These are phyloP conservation scores for Boletus fagicola DNA, from an alignment of 768 basidiomycete genomes.

Conservation along the genomic window DNA sequence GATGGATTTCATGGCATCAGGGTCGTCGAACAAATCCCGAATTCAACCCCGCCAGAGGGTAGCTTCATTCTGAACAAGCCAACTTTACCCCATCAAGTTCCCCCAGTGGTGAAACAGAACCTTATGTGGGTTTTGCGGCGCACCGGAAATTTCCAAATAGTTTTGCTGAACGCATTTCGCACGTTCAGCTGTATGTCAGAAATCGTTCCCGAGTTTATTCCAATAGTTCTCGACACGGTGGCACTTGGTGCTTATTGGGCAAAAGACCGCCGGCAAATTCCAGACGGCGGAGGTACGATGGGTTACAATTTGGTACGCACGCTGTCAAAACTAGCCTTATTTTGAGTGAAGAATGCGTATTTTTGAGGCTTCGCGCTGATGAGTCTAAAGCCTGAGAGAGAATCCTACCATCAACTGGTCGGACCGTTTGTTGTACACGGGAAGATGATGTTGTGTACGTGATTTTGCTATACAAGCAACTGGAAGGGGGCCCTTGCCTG, in stretches of 20 bases:
- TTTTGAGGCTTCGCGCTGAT: slow-evolving; percentile 9
- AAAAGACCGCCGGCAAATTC: slow-evolving; percentile 12
- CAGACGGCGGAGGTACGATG: slow-evolving; percentile 15
- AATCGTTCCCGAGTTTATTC: slow-evolving; percentile 7
- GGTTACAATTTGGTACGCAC: slow-evolving; percentile 13
- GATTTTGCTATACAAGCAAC: slow-evolving; percentile 21
- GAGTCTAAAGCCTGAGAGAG: slow-evolving; percentile 29
- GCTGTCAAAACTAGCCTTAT: slow-evolving; percentile 23
- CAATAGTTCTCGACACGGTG: slow-evolving; percentile 13
- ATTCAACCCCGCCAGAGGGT: neutral
- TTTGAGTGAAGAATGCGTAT: slow-evolving; percentile 11
- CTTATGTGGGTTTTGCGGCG: slow-evolving; percentile 13
- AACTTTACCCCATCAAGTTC: slow-evolving; percentile 9
- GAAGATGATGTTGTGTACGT: slow-evolving; percentile 24
- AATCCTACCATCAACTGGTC: neutral
- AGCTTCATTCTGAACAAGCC: neutral
- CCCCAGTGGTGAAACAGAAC: slow-evolving; percentile 10
- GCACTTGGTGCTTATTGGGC: slow-evolving; percentile 5
- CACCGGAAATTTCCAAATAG: neutral
- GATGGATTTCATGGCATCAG: neutral
- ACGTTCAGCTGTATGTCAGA: slow-evolving; percentile 11
- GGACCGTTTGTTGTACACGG: slow-evolving; percentile 14
- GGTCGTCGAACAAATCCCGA: neutral
- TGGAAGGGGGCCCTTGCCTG: slow-evolving; percentile 21
- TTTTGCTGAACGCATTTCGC: slow-evolving; percentile 6